These are phyloP conservation scores for Aurinia saxatilis DNA, from an alignment of 345 rosid species.

Conservation along the genomic window DNA sequence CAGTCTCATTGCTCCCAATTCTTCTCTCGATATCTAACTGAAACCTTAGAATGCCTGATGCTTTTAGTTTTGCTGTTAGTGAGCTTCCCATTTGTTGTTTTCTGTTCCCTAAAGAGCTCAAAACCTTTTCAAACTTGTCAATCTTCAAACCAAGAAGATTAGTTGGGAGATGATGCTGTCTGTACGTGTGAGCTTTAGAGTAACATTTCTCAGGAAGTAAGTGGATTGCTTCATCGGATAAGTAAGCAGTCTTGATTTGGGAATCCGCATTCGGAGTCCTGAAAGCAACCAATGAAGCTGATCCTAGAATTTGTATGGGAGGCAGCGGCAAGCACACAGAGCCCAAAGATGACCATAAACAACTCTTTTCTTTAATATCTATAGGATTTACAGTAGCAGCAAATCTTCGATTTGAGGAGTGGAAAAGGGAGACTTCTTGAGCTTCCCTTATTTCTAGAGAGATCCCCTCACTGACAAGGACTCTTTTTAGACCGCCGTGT, in stretches of 20 bases:
- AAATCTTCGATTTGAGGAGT: slow-evolving; percentile 29
- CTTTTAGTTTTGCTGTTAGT: slow-evolving; percentile 39
- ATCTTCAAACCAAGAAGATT: slow-evolving; percentile 40
- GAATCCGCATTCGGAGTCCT: slow-evolving; percentile 35
- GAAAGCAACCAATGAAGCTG: slow-evolving; percentile 53
- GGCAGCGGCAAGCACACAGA: slow-evolving; percentile 38
- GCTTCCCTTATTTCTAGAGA: slow-evolving; percentile 50
- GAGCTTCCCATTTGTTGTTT: slow-evolving; percentile 26
- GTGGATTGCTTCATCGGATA: slow-evolving; percentile 38
- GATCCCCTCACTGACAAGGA: slow-evolving; percentile 62
- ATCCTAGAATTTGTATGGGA: slow-evolving; percentile 48
- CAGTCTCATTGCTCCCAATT: slow-evolving; percentile 35
- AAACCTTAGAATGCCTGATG: slow-evolving; percentile 41
- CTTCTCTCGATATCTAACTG: slow-evolving; percentile 55
- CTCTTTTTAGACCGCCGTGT: slow-evolving; percentile 40
- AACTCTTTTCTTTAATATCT: slow-evolving; percentile 13
- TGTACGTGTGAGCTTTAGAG: slow-evolving; percentile 14
- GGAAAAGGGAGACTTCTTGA: slow-evolving; percentile 48
- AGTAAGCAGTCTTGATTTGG: slow-evolving; percentile 33
- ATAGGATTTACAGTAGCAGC: slow-evolving; percentile 16
- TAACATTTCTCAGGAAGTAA: slow-evolving; percentile 65
- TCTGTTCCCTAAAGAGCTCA: slow-evolving; percentile 35
- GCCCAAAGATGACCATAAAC: slow-evolving; percentile 23
- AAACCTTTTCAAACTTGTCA: slow-evolving; percentile 34
- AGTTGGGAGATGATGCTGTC: slow-evolving; percentile 23